Evolutionary conservation across 2,329 filamentous ascomycete genomes (phyloP).

Genomic region (Lasiodiplodia gonubiensis): DNA sequence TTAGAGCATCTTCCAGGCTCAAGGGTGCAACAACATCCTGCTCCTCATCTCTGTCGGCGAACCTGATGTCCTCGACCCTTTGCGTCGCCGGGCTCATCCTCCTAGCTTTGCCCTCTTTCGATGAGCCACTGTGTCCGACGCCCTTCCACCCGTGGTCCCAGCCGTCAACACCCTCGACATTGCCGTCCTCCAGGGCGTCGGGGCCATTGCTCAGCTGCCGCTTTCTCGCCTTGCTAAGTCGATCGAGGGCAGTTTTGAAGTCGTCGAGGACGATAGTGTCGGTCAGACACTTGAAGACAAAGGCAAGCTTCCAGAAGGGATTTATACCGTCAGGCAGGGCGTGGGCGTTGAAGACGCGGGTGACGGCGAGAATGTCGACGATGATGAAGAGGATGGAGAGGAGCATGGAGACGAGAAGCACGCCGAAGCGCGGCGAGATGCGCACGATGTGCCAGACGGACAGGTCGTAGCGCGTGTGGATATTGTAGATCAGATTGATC

Average conservation of each 20-base stretch:
- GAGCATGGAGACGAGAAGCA: constrained; percentile 66
- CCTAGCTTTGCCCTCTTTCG: constrained; percentile 2
- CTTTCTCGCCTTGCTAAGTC: constrained; percentile 36
- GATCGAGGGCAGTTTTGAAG: constrained; percentile 65
- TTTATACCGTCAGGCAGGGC: constrained; percentile 61
- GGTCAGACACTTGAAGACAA: constrained; percentile 71
- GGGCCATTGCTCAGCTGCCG: constrained; percentile 10
- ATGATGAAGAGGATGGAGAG: constrained; percentile 66
- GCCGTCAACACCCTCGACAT: background rate
- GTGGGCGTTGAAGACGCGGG: constrained; percentile 50
- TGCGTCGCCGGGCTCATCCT: constrained; percentile 6
- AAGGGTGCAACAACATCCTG: constrained; percentile 14
- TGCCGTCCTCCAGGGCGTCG: background rate
- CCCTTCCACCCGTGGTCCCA: constrained; percentile 2
- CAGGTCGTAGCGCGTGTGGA: constrained; percentile 67
- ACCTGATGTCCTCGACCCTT: constrained; percentile 3
- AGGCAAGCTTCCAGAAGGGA: constrained; percentile 69
- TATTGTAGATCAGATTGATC: constrained; percentile 65
- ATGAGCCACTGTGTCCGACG: background rate
- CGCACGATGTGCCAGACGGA: constrained; percentile 62
- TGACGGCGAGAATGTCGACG: constrained; percentile 66
- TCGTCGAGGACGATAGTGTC: constrained; percentile 71
- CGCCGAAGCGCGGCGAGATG: constrained; percentile 67
- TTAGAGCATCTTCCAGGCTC: constrained; percentile 10
- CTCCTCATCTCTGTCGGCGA: constrained; percentile 13